These are phyloP conservation scores for Catharanthus roseus DNA, from an alignment of 257 asterid genomes.

Conservation along the genomic window DNA sequence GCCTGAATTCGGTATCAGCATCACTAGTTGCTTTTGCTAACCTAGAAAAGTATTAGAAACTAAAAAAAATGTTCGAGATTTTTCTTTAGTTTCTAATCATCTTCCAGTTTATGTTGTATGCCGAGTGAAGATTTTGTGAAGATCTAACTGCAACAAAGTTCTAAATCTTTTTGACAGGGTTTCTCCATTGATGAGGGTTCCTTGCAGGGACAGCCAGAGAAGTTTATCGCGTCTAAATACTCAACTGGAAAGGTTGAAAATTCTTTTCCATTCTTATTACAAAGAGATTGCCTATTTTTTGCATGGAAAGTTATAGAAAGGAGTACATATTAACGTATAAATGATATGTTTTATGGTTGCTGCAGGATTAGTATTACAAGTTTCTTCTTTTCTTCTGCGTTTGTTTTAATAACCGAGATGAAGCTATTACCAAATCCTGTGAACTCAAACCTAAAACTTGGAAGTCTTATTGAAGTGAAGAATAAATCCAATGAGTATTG, in stretches of 20 bases:
- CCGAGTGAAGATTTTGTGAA: neutral
- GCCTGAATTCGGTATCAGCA: constrained; percentile 4
- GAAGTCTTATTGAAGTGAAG: constrained; percentile 41
- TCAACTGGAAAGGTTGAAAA: constrained; percentile 74
- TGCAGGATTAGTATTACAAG: constrained; percentile 79
- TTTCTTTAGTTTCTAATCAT: neutral
- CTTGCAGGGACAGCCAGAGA: constrained; percentile 53
- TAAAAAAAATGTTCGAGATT: too few relatives aligned
- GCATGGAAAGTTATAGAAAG: neutral
- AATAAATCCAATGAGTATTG: constrained; percentile 47
- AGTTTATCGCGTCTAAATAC: constrained; percentile 78
- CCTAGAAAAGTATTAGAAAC: too few relatives aligned
- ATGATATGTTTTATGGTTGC: constrained; percentile 37
- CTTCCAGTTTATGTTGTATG: neutral
- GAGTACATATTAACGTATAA: constrained; percentile 10
- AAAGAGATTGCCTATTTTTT: neutral
- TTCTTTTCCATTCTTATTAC: neutral
- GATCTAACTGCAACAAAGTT: neutral
- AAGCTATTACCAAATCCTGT: constrained; percentile 44
- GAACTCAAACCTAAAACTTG: constrained; percentile 40
- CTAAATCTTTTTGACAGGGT: constrained; percentile 47
- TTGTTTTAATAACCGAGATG: constrained; percentile 53
- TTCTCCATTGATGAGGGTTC: constrained; percentile 57
- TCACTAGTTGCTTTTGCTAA: neutral
- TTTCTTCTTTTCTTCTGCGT: constrained; percentile 50